Evolutionary conservation across 345 rosid species (phyloP), one percentile per base, ranked within the genome.

Genomic region (Carallia brachiata): DNA sequence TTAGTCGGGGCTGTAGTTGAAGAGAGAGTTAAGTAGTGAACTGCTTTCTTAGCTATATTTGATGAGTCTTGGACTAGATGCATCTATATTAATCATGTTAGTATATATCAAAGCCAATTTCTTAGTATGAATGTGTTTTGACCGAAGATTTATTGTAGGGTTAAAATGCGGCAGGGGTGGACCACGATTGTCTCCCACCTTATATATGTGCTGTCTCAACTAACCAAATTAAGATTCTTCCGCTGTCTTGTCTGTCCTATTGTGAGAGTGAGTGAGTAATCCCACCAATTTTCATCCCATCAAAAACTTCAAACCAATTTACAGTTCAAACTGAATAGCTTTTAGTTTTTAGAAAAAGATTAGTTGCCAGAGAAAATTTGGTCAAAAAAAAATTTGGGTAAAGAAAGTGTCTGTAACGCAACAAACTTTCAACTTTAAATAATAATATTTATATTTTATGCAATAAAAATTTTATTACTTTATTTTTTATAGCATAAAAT

Each of bases 141-240:
- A 78, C 73, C 16, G 68, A 56, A 62, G 72, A 65, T 73, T 54
- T 15, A 52, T 53, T 84, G 85, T 73, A 83, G 76, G 84, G 81
- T 73, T 78, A 68, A 70, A 62, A 80, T 75, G 62, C 74, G 77
- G 77, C 83, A 79, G 53, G 53, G 62, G 83, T 72, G 90, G 87
- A 74, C 84, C 83, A 74, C 47, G 67, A 19, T 53, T 87, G 87
- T 81, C 74, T 64, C 76, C 86, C 86, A 83, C 90, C 73, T 75
- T 67, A 54, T 67, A 52, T 39, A 71, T 68, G 76, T 67, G 23
- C 23, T 23, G 23, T 61, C 73, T 65, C 67, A 67, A 72, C 64
- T 70, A 61, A 74, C 73, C 65, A 76, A 65, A 61, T 65, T 62
- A 63, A 70, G 76, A 80, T 74, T 79, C 74, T 63, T 66, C 67